Conservation (phyloP, 2,329 filamentous ascomycete genomes). For the Fusarium redolens region DNA sequence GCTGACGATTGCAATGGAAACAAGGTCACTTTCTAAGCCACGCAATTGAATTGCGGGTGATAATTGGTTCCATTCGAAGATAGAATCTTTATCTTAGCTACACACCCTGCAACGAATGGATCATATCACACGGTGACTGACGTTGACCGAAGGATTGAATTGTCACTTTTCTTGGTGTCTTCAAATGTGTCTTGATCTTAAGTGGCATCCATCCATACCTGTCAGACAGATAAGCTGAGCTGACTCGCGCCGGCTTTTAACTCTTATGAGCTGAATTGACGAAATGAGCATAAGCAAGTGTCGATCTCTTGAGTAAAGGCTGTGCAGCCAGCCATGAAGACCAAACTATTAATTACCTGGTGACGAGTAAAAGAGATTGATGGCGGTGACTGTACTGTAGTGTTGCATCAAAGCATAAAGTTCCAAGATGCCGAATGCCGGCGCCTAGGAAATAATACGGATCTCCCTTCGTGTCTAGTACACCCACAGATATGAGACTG, state of each 20-base stretch:
- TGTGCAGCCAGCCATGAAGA: constrained; percentile 7
- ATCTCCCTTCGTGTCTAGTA: not conserved
- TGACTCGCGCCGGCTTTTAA: constrained; percentile 39
- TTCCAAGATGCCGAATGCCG: constrained; percentile 36
- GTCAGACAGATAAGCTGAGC: constrained; percentile 43
- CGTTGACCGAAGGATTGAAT: constrained; percentile 28
- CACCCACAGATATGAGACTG: constrained; percentile 8
- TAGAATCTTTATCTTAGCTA: not conserved
- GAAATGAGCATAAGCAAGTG: not conserved
- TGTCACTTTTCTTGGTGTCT: not conserved
- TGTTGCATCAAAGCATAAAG: not conserved
- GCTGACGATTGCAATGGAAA: not conserved
- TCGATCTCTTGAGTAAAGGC: not conserved
- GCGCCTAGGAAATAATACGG: not conserved
- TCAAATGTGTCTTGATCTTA: not conserved
- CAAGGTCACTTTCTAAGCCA: not conserved
- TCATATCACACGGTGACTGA: constrained; percentile 9
- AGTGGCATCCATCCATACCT: constrained; percentile 3
- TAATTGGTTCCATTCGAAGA: not conserved
- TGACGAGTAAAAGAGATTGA: constrained; percentile 10
- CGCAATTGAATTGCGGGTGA: not conserved
- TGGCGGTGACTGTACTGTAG: constrained; percentile 9
- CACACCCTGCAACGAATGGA: constrained; percentile 11
- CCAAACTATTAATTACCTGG: not conserved
- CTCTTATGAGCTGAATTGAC: constrained; percentile 22